A percentile compares a stretch with the other conserved stretches of the same genome.
phyloP scores from a whole-genome alignment of 2,329 filamentous ascomycete genomes.

The Rosellinia necatrix region DNA sequence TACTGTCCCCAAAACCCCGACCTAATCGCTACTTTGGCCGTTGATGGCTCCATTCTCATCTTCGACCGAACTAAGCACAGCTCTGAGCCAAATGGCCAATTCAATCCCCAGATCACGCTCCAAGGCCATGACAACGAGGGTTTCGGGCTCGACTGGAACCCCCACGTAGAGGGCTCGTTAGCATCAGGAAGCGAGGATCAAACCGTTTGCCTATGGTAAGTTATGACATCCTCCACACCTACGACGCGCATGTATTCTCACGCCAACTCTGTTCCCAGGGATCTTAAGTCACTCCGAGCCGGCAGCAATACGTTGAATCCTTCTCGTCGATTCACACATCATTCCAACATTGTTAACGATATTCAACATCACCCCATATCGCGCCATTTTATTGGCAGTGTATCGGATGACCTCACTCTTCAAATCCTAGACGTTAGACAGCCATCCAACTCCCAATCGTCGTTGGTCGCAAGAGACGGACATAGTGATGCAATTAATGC shows the following conservation, averaged over 20 bases:
- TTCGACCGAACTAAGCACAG: conserved; percentile 97
- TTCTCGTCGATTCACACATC: conserved; percentile 79
- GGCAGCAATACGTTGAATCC: conserved; percentile 73
- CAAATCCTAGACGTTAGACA: conserved; percentile 88
- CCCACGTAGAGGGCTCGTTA: conserved; percentile 78
- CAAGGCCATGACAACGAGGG: conserved; percentile 86
- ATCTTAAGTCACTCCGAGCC: conserved; percentile 76
- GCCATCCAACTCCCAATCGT: conserved; percentile 66
- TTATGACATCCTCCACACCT: background rate
- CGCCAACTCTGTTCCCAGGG: conserved; percentile 56
- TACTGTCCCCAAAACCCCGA: conserved; percentile 98
- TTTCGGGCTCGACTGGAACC: conserved; percentile 92
- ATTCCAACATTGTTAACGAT: conserved; percentile 91
- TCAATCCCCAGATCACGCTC: conserved; percentile 83
- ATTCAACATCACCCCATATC: conserved; percentile 93
- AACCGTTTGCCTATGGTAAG: conserved; percentile 88
- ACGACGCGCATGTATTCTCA: background rate
- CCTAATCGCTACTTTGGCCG: conserved; percentile 90
- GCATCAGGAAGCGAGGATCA: conserved; percentile 91
- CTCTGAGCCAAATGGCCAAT: conserved; percentile 71
- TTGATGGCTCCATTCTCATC: conserved; percentile 85
- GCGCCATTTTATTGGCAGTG: conserved; percentile 83
- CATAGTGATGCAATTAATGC: conserved; percentile 94
- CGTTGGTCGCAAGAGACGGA: conserved; percentile 71
- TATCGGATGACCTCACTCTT: conserved; percentile 92